These are phyloP conservation scores for Nepenthes alata DNA, from an alignment of 179 eudicot genomes.

Conservation along the genomic window DNA sequence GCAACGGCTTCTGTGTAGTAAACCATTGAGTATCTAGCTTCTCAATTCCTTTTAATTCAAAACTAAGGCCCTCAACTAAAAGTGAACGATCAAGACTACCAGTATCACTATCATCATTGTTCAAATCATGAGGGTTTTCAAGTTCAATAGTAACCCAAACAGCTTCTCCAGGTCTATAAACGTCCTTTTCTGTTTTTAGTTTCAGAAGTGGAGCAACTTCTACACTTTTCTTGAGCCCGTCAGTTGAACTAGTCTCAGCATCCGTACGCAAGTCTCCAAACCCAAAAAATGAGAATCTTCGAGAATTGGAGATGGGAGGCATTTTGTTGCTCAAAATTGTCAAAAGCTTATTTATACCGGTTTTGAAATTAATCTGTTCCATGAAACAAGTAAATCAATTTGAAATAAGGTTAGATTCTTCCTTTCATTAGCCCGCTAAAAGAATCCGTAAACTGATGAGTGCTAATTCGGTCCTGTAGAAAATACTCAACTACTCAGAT, in stretches of 20 bases:
- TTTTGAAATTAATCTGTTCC: too few relatives aligned
- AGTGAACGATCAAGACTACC: constrained; percentile 25
- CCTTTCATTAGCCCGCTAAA: too few relatives aligned
- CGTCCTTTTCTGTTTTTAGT: constrained; percentile 48
- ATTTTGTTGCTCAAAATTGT: not conserved
- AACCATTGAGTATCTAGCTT: constrained; percentile 93
- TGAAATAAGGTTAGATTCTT: too few relatives aligned
- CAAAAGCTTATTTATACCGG: too few relatives aligned
- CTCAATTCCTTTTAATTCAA: constrained; percentile 78
- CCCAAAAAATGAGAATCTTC: constrained; percentile 30
- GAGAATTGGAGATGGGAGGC: constrained; percentile 14
- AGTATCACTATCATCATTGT: constrained; percentile 14
- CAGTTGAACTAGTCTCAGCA: constrained; percentile 10
- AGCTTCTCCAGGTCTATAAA: constrained; percentile 81
- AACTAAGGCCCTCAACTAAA: constrained; percentile 52
- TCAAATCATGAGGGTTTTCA: constrained; percentile 22
- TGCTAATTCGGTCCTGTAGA: too few relatives aligned
- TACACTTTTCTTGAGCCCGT: constrained; percentile 7
- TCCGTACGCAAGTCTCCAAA: constrained; percentile 24
- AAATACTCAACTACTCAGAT: too few relatives aligned
- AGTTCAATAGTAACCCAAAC: constrained; percentile 51
- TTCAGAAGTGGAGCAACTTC: constrained; percentile 30
- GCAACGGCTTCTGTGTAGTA: constrained; percentile 38
- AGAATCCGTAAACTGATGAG: too few relatives aligned
- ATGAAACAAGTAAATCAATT: too few relatives aligned